Evolutionary conservation across 768 basidiomycete genomes (phyloP), one percentile per base, ranked within the genome.

Genomic region (Coprinopsis marcescibilis): DNA sequence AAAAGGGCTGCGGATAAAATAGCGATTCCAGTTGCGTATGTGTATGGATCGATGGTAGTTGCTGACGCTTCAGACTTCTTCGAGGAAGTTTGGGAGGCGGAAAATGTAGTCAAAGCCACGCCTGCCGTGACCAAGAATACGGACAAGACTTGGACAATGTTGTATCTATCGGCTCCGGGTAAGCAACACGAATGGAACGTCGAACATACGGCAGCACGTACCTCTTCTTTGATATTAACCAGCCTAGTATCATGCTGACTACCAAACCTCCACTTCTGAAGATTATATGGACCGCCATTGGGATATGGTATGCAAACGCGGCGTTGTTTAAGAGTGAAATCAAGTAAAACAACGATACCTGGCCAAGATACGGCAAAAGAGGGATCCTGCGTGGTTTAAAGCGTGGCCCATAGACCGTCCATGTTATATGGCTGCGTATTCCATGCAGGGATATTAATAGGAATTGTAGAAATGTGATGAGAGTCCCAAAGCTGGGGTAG

Each of bases 231-330:
- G 68, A 75, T 14, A 90, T 50, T 2, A 85, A 45, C 73, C 80
- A 84, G 1, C 90, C 91, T 41, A 93, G 72, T 12, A 85, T 23
- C 80, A 97, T 84, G 55, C 83, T 91, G 23, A 93, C 71, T 25
- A 90, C 77, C 45, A 95, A 68, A 0, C 92, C 93, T 0, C 88
- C 92, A 54, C 88, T 90, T 33, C 93, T 76, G 59, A 95, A 95
- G 50, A 97, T 86, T 61, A 97, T 95, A 65, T 97, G 93, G 1
- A 97, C 84, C 0, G 88, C 67, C 80, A 96, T 91, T 17, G 94
- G 92, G 49, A 96, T 84, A 32, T 75, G 65, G 60, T 85, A 92
- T 4, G 76, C 85, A 58, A 97, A 95, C 1, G 90, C 92, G n/a
- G 77, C 79, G 66, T 94, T 96, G 63, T 96, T 97, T 54, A 97